Base-by-base conservation (phyloP, 139 green algal genomes). In the Haematococcus sp. region DNA sequence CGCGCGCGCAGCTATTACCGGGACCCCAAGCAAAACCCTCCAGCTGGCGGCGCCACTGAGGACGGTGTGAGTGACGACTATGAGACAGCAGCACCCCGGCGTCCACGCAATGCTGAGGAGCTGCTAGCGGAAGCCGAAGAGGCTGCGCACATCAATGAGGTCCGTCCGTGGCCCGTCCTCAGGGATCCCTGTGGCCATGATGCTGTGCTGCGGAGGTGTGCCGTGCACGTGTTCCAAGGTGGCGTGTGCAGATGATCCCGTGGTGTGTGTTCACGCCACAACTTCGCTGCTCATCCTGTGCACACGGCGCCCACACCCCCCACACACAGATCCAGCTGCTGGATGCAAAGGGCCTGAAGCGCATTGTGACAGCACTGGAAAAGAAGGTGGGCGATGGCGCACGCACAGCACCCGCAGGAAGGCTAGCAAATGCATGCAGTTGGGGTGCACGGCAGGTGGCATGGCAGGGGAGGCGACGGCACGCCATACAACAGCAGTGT, bases 111-210 rank as follows among this genome's bases (percentile, higher is more conserved):
- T 49, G 73, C 84, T 0, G 85, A 93, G 40, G 84, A 90, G 79
- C 83, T 96, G 63, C 77, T 96, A 51, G 71, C 77, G 19, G 80
- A 92, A 63, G 91, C 91, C 44, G 91, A 95, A 59, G 86, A 94
- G 80, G 76, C 90, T 4, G 90, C 86, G 23, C 81, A 85, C 4
- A 81, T 89, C 19, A 77, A 82, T 15, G 71, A 84, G 67, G 84
- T 88, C 43, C 2, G 77, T n/a, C 17, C 13, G 4, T 31, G 66
- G n/a, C 15, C n/a, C n/a, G n/a, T 67, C 58, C 59, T 3, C 9
- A 17, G 32, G 0, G 32, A 1, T 56, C 7, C 33, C 56, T 19
- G 7, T 30, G 19, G 27, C 55, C 31, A 43, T 16, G 1, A 49
- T 46, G 23, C 1, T 43, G 4, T 22, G 22, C 0, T n/a, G 71